These are phyloP conservation scores for Sclerotinia spermophila DNA, from an alignment of 2,329 filamentous ascomycete genomes.

Conservation along the genomic window DNA sequence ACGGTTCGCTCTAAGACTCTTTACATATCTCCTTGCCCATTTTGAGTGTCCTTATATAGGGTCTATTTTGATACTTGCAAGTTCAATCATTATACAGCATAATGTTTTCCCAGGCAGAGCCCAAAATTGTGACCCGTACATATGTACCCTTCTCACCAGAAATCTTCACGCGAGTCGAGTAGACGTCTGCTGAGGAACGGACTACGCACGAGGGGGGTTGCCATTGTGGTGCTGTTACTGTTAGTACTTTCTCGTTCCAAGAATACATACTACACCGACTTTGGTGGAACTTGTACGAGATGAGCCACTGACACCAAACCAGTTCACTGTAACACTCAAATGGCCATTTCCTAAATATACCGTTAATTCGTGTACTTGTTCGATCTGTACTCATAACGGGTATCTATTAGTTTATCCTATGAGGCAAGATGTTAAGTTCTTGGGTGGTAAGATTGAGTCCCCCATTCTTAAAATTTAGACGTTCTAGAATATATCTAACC, in stretches of 20 bases:
- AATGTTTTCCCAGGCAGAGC: neutral
- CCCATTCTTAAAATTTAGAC: neutral
- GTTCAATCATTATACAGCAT: neutral
- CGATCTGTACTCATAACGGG: constrained; percentile 55
- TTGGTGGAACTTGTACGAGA: neutral
- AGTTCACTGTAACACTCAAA: constrained; percentile 46
- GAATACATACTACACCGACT: neutral
- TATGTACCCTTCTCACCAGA: constrained; percentile 15
- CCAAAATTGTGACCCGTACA: neutral
- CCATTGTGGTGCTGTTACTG: constrained; percentile 48
- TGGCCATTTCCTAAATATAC: constrained; percentile 48
- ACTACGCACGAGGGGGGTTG: constrained; percentile 52
- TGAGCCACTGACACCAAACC: constrained; percentile 34
- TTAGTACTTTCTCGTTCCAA: neutral
- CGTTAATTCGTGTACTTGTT: constrained; percentile 60
- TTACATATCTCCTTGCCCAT: neutral
- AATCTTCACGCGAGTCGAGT: constrained; percentile 15
- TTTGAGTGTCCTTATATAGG: neutral
- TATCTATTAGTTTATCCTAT: constrained; percentile 41
- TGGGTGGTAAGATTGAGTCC: constrained; percentile 16
- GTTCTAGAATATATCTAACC: neutral
- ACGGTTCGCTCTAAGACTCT: neutral
- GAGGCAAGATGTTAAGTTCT: constrained; percentile 22
- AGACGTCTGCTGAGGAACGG: constrained; percentile 21
- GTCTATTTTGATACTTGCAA: neutral